Conservation (phyloP, 768 basidiomycete species). For the Inosperma sp. region DNA sequence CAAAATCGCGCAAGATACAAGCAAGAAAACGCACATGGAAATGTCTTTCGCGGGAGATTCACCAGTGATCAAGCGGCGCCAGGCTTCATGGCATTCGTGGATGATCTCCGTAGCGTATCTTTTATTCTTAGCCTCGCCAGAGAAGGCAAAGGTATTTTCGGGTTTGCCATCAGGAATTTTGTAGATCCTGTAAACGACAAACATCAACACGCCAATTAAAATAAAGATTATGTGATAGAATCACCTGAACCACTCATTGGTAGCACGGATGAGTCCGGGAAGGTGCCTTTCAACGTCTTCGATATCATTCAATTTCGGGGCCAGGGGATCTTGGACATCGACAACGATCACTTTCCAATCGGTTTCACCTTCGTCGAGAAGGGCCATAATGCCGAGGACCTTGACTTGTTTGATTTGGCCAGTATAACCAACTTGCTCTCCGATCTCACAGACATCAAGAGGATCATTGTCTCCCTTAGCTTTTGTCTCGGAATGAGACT, state of each 20-base stretch:
- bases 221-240: conserved; percentile 12
- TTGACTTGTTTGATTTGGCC: conserved; percentile 99
- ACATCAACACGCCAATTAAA: conserved; percentile 1
- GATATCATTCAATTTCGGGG: conserved; percentile 94
- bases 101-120: conserved; percentile 99
- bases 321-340: conserved; percentile 92
- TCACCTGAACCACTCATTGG: conserved; percentile 98
- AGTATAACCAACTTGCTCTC: conserved; percentile 94
- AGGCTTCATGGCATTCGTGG: conserved; percentile 97
- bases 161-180: conserved; percentile 95
- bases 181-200: conserved; percentile 62
- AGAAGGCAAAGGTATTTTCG: conserved; percentile 98
- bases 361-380: conserved; percentile 98
- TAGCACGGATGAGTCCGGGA: conserved; percentile 93
- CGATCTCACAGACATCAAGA: conserved; percentile 99
- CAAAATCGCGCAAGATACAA: no score
- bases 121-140: conserved; percentile 99
- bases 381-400: conserved; percentile 99
- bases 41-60: conserved; percentile 77
- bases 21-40: conserved; percentile 75
- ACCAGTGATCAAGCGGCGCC: conserved; percentile 88
- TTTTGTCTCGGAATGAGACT: conserved; percentile 92
- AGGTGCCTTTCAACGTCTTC: conserved; percentile 99
- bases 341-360: conserved; percentile 99
- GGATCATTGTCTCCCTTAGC: conserved; percentile 99